These are phyloP conservation scores for Beauveria sp. DNA, from an alignment of 2,329 filamentous ascomycete genomes.

Conservation along the genomic window DNA sequence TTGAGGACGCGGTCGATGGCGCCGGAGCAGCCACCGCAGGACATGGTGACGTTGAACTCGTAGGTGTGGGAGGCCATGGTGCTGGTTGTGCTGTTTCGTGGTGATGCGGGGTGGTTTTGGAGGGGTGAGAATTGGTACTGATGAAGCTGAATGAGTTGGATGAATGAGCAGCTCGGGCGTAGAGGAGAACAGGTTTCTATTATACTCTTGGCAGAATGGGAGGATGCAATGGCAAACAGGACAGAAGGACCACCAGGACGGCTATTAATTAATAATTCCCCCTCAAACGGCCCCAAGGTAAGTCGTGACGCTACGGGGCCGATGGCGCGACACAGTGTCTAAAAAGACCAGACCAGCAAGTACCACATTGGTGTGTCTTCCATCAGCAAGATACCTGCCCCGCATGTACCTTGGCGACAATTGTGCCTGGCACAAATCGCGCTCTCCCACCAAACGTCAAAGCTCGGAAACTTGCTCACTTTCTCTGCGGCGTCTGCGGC, in stretches of 20 bases:
- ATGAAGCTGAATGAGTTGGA: not conserved
- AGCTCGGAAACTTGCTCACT: constrained; percentile 12
- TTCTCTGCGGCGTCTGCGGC: not conserved
- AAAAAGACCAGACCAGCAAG: not conserved
- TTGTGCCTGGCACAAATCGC: constrained; percentile 7
- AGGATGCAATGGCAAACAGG: not conserved
- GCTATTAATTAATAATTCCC: constrained; percentile 7
- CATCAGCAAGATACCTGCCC: not conserved
- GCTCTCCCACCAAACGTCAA: constrained; percentile 1
- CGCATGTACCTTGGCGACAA: not conserved
- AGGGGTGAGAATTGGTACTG: not conserved
- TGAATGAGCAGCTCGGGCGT: not conserved
- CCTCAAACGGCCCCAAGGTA: not conserved
- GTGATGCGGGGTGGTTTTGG: constrained; percentile 6
- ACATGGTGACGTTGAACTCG: constrained; percentile 93
- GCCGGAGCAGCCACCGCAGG: constrained; percentile 91
- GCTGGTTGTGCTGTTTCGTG: constrained; percentile 45
- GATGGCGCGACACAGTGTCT: constrained; percentile 7
- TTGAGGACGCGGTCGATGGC: constrained; percentile 87
- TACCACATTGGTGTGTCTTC: not conserved
- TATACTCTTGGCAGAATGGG: not conserved
- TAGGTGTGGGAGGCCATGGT: constrained; percentile 69
- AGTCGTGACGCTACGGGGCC: constrained; percentile 6
- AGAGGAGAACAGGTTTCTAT: too few species aligned
- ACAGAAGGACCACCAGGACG: not conserved